Evolutionary conservation across 2,329 filamentous ascomycete species (phyloP).

Genomic region (Penicillium glabrum): DNA sequence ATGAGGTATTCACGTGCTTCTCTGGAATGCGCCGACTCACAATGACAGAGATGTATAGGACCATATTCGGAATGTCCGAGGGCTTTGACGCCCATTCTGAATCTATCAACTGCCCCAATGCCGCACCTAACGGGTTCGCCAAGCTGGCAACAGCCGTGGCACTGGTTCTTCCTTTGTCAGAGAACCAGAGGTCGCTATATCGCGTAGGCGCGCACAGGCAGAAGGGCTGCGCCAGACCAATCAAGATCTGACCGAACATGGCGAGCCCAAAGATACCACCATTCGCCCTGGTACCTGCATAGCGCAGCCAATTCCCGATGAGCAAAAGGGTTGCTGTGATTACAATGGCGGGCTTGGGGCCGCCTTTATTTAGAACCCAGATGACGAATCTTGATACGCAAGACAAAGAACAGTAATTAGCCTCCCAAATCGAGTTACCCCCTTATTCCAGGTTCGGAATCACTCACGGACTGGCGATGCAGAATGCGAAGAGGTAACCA

Average conservation of each 20-base stretch:
- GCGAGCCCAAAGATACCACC: conserved; percentile 70
- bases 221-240: conserved; percentile 87
- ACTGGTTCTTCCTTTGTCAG: conserved; percentile 74
- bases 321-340: conserved; percentile 71
- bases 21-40: conserved; percentile 50
- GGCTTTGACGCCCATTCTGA: conserved; percentile 70
- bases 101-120: conserved; percentile 81
- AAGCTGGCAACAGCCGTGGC: conserved; percentile 83
- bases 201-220: conserved; percentile 84
- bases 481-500: conserved; percentile 81
- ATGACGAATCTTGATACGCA: conserved; percentile 56
- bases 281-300: conserved; percentile 62
- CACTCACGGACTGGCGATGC: conserved; percentile 64
- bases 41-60: conserved; percentile 82
- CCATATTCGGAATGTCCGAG: conserved; percentile 71
- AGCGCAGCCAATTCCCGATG: conserved; percentile 87
- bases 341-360: conserved; percentile 76
- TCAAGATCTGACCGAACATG: conserved; percentile 89
- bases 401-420: not conserved
- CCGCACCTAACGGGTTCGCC: conserved; percentile 87
- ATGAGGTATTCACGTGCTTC: not conserved
- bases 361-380: conserved; percentile 71
- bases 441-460: not conserved
- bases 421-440: not conserved
- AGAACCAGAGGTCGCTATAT: conserved; percentile 96